A percentile compares a stretch with the other conserved stretches of the same genome.
These are phyloP conservation scores for Venturia pyrina DNA, from an alignment of 2,329 filamentous ascomycete genomes.

Conservation along the genomic window DNA sequence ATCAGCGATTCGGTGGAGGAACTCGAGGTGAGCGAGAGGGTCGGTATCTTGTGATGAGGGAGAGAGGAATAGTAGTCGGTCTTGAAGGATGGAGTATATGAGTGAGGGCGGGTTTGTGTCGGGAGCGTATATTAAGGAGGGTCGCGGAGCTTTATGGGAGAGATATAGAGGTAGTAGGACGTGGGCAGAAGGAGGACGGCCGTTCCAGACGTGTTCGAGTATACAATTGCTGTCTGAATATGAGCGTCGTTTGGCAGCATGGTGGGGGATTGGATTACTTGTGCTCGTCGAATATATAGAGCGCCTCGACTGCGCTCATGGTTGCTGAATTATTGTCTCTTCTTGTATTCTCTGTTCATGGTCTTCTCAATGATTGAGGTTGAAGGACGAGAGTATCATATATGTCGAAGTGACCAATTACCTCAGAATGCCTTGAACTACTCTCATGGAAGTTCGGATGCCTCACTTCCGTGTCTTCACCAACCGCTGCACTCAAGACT, in stretches of 20 bases:
- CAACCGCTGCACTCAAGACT: neutral
- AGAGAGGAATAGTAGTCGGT: constrained; percentile 75
- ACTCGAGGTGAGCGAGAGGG: constrained; percentile 82
- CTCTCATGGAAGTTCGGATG: constrained; percentile 15
- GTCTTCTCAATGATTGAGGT: neutral
- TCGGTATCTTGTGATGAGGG: constrained; percentile 81
- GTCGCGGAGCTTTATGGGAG: constrained; percentile 67
- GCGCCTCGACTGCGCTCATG: constrained; percentile 74
- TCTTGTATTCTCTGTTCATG: neutral
- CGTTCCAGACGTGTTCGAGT: constrained; percentile 81
- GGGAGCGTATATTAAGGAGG: constrained; percentile 76
- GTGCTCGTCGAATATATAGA: constrained; percentile 95
- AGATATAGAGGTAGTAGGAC: constrained; percentile 80
- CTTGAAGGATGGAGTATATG: constrained; percentile 79
- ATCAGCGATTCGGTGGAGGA: constrained; percentile 87
- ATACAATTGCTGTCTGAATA: constrained; percentile 59
- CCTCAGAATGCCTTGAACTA: too few relatives aligned
- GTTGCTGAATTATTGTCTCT: constrained; percentile 11
- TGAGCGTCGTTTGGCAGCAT: neutral
- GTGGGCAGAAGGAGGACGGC: constrained; percentile 64
- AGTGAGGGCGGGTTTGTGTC: constrained; percentile 76
- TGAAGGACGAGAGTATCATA: neutral
- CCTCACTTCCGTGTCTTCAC: constrained; percentile 4
- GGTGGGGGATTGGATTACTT: constrained; percentile 46
- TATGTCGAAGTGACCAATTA: too few relatives aligned